Evolutionary conservation across 78 protist species (phyloP).

Genomic region (Reticulomyxa filosa): DNA sequence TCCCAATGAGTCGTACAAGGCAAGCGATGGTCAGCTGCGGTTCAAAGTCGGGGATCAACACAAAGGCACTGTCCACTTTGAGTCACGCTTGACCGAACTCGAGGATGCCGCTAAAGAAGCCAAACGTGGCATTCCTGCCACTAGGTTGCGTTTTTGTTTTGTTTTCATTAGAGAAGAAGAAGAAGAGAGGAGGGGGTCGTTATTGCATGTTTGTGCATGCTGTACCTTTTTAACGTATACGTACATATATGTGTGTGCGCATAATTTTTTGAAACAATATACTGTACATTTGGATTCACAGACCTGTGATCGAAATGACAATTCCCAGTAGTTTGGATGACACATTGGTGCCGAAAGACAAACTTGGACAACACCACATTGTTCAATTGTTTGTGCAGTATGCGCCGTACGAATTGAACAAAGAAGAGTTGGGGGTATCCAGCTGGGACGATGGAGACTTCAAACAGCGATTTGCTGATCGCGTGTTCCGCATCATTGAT

Average conservation of each 20-base stretch:
- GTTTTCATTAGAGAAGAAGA: too few species aligned
- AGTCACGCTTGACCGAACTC: neutral
- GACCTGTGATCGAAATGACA: neutral
- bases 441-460: neutral
- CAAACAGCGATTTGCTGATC: neutral
- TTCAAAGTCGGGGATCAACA: neutral
- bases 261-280: too few species aligned
- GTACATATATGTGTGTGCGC: too few species aligned
- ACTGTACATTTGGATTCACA: too few species aligned
- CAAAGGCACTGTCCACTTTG: constrained; percentile 5
- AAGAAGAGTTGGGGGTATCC: too few species aligned
- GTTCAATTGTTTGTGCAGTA: neutral
- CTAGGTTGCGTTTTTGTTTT: too few species aligned
- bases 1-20: neutral
- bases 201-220: too few species aligned
- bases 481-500: neutral
- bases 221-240: too few species aligned
- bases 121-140: neutral
- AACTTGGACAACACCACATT: too few species aligned
- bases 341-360: constrained; percentile 1
- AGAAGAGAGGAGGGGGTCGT: too few species aligned
- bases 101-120: neutral
- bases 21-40: neutral
- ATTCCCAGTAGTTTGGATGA: neutral
- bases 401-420: neutral